Evolutionary conservation across 2,329 filamentous ascomycete genomes (phyloP), one percentile per base, ranked within the genome.

Genomic region (Didymella keratinophila): DNA sequence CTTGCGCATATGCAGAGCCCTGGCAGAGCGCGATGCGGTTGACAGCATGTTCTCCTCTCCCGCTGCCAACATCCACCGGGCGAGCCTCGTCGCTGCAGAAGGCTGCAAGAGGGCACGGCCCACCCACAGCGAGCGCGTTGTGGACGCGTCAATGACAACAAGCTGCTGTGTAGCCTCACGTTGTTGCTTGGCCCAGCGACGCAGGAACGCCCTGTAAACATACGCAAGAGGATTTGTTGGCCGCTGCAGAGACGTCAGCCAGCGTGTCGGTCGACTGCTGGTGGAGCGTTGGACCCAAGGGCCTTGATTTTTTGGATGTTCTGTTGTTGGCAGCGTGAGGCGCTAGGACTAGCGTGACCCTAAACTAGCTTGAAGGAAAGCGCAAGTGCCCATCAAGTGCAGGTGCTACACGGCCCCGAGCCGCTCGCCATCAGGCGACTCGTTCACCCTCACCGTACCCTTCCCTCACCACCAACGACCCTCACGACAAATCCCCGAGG

Each of bases 401-500:
- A 32, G 25, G 37, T 16, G 49, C 45, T 36, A 23, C 25, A 34
- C n/a, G 32, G 47, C 47, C 36, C 41, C 37, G 20, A 43, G 52
- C 45, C 41, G 49, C 55, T 48, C 36, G 48, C 36, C 43, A 25
- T 44, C 56, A 46, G 46, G 46, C 56, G 45, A 56, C 52, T 44
- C 48, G 50, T 27, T 42, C 55, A 44, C 46, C 43, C 44, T 52
- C 46, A 54, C 56, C 47, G 34, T 54, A 28, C 32, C 47, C 32
- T 46, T 46, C 42, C 51, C 43, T 46, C 51, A 51, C 51, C 59
- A 57, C 65, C 66, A 36, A 64, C 65, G 61, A 64, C 64, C 48
- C 46, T 69, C 66, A 69, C 66, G 62, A 69, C 54, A 56, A 49
- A 58, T 45, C 51, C 56, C 60, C 65, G 63, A 64, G 65, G 61